Evolutionary conservation across 208 protist genomes (phyloP).

Genomic region (Crithidia bombi): DNA sequence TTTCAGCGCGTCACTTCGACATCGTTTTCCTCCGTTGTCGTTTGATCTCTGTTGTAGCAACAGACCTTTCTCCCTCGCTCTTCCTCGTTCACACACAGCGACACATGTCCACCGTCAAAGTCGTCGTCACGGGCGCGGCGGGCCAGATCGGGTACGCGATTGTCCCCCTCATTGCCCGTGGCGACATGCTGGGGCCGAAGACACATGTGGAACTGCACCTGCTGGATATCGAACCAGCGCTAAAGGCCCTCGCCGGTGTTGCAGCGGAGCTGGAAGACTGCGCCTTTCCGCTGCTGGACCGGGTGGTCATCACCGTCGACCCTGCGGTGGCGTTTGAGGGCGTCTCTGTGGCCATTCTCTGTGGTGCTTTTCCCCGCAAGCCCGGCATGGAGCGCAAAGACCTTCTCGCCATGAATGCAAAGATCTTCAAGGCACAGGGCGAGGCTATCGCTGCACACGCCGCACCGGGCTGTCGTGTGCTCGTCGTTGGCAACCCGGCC

Average conservation of each 20-base stretch:
- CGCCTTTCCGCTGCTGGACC: constrained; percentile 89
- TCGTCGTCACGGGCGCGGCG: constrained; percentile 96
- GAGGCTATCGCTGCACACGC: constrained; percentile 89
- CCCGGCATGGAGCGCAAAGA: constrained; percentile 97
- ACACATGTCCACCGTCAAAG: constrained; percentile 37
- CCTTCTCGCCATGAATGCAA: constrained; percentile 94
- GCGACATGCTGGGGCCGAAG: constrained; percentile 90
- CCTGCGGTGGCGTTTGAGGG: constrained; percentile 82
- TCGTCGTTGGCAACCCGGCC: constrained; percentile 97
- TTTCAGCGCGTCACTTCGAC: constrained; percentile 5
- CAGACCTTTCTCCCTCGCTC: constrained; percentile 12
- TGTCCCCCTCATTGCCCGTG: constrained; percentile 93
- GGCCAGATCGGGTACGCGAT: constrained; percentile 97
- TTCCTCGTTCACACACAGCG: background rate
- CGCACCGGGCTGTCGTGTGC: constrained; percentile 68
- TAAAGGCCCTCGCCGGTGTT: constrained; percentile 85
- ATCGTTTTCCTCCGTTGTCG: constrained; percentile 14
- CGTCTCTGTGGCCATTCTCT: constrained; percentile 85
- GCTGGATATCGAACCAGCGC: constrained; percentile 85
- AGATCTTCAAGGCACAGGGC: constrained; percentile 96
- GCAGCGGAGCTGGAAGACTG: constrained; percentile 95
- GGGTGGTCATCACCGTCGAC: constrained; percentile 77
- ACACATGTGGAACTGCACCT: constrained; percentile 92
- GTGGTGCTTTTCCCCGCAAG: constrained; percentile 88
- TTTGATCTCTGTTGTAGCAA: constrained; percentile 8